Evolutionary conservation across 2,329 filamentous ascomycete species (phyloP).

Genomic region (Aurifilum marmelostoma): DNA sequence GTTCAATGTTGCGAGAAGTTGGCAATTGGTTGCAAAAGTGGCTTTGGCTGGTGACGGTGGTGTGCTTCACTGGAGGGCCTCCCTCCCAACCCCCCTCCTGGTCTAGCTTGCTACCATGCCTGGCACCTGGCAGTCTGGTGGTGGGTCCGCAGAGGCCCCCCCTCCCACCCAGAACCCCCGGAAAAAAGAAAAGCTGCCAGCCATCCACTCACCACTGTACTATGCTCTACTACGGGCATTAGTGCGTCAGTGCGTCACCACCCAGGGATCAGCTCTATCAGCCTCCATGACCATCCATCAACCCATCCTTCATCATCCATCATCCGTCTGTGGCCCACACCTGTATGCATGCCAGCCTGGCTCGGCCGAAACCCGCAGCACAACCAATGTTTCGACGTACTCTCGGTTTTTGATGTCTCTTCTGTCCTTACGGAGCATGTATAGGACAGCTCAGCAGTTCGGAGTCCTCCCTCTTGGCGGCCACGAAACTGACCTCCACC

Average conservation of each 20-base stretch:
- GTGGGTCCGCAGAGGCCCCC: background rate
- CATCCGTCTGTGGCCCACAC: background rate
- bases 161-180: background rate
- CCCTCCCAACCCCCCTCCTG: background rate
- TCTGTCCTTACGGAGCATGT: background rate
- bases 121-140: background rate
- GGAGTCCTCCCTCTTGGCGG: background rate
- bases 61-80: background rate
- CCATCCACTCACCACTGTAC: background rate
- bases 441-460: background rate
- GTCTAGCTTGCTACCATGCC: background rate
- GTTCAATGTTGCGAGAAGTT: conserved; percentile 18
- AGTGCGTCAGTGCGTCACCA: conserved; percentile 25
- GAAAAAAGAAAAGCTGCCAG: background rate
- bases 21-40: conserved; percentile 24
- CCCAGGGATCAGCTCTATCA: background rate
- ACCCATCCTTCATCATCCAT: background rate
- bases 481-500: background rate
- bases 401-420: background rate
- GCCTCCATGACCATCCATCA: background rate
- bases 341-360: background rate
- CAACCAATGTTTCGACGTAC: background rate
- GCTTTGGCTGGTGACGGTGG: conserved; percentile 30
- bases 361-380: background rate
- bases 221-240: background rate